These are phyloP conservation scores for Citrus trifoliata DNA, from an alignment of 345 rosid genomes.

Conservation along the genomic window DNA sequence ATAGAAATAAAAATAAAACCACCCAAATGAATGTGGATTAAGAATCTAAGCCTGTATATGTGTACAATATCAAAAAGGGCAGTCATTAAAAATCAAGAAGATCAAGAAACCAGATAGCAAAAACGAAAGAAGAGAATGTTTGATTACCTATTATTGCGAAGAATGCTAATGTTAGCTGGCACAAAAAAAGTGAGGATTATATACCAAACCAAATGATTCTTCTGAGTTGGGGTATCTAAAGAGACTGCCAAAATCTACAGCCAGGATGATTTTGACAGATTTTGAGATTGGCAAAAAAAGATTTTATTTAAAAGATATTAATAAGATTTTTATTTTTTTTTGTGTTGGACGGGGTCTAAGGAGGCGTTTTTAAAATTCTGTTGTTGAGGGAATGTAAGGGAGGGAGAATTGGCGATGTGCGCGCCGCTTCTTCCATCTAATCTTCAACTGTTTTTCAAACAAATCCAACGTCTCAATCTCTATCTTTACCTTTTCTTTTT, in stretches of 20 bases:
- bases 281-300: background rate
- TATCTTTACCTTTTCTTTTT: background rate
- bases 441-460: background rate
- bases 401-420: slow-evolving; percentile 15
- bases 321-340: background rate
- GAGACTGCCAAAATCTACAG: background rate
- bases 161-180: slow-evolving; percentile 17
- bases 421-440: slow-evolving; percentile 17
- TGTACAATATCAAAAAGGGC: background rate
- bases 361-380: background rate
- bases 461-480: background rate
- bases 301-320: background rate
- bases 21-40: background rate
- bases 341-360: background rate
- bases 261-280: slow-evolving; percentile 5
- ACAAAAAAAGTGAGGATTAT: slow-evolving; percentile 19
- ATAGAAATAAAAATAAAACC: background rate
- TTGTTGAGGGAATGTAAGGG: background rate
- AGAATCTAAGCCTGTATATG: background rate
- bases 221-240: background rate
- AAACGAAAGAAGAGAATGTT: background rate
- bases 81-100: background rate
- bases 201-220: slow-evolving; percentile 20
- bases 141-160: slow-evolving; percentile 24
- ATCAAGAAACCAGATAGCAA: background rate